Evolutionary conservation across 140 eudicot genomes (phyloP), one percentile per base, ranked within the genome.

Genomic region (Bidens hawaiensis): DNA sequence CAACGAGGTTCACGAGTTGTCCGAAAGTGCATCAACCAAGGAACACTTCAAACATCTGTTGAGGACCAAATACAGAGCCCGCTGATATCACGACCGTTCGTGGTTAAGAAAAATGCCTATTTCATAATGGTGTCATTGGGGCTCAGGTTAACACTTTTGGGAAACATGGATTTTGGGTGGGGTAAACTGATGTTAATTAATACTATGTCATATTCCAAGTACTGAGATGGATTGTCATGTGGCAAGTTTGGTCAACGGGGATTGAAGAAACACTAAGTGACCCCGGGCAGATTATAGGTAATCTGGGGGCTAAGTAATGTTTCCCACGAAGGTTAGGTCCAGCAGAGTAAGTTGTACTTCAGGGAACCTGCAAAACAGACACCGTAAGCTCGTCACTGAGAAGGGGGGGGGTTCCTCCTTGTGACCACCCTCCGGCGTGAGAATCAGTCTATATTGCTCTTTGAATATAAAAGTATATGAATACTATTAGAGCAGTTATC

Each of bases 141-240:
- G 23, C 60, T 59, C 48, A 31, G 48, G 11, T 36, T 60, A 30
- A 6, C 47, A 15, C 48, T 48, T 1, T 18, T 30, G 16, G 68
- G 42, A 13, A 17, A 70, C 8, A 60, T 58, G 62, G 75, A 70
- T 70, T 70, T 70, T 3, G 75, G 75, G 9, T 59, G 61, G 68
- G 75, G 68, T 49, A 70, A 60, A 62, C 62, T 58, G 7, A 62
- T 24, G 53, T 49, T 70, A 3, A n/a, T n/a, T n/a, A n/a, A 9
- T 18, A 11, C 60, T 62, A 34, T 59, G 68, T 26, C 62, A 59
- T 70, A 43, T 70, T 38, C 68, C 68, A 8, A 14, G 15, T 0
- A 55, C 68, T 0, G 33, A 68, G 24, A 43, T 11, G 19, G 68
- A 70, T 3, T 60, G 43, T 49, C 58, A 70, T 36, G 68, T 70